Base-by-base conservation (phyloP, 129 eudicot species). In the Lactuca sativa region DNA sequence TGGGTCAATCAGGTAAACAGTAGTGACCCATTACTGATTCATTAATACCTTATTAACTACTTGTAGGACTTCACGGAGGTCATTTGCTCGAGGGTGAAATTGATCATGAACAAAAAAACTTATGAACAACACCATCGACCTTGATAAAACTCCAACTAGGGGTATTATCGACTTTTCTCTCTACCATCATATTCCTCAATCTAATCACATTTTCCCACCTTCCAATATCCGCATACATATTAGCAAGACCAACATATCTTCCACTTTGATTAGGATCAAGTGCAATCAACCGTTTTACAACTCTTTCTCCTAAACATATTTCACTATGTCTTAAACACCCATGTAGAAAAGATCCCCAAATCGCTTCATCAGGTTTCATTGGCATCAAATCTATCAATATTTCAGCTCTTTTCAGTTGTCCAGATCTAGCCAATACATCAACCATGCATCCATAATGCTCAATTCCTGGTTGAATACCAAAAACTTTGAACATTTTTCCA, bases 371-470 rank as follows among this genome's bases (percentile, higher is more conserved):
- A 25, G 84, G 82, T 72, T 44, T 67, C 84, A 83, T 72, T 43
- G 87, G 82, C 82, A 83, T 79, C 68, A 64, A 61, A 33, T 62
- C 72, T 18, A 79, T 83, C 62, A 83, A 43, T 7, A 62, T 75
- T 48, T 75, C 71, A 0, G 84, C 79, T 60, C 44, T 56, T 64
- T 76, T 76, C 18, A 67, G 51, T 41, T 70, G 70, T 4, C 87
- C 87, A 8, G 73, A 63, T 16, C 84, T 70, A 37, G 84, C 73
- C 67, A 79, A 33, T 33, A 75, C 43, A 63, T 83, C 82, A 71
- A 83, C 79, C 82, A 83, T 75, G 67, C 87, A 83, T 43, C 84
- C 87, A n/a, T 83, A 83, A 47, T 83, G 84, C 66, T 71, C 84
- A 54, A 83, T 74, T 6, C 16, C 15, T 2, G 66, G 84, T 33